A percentile compares a stretch with the other conserved stretches of the same genome.
These are phyloP conservation scores for Gossypium turneri DNA, from an alignment of 345 rosid genomes.

Conservation along the genomic window DNA sequence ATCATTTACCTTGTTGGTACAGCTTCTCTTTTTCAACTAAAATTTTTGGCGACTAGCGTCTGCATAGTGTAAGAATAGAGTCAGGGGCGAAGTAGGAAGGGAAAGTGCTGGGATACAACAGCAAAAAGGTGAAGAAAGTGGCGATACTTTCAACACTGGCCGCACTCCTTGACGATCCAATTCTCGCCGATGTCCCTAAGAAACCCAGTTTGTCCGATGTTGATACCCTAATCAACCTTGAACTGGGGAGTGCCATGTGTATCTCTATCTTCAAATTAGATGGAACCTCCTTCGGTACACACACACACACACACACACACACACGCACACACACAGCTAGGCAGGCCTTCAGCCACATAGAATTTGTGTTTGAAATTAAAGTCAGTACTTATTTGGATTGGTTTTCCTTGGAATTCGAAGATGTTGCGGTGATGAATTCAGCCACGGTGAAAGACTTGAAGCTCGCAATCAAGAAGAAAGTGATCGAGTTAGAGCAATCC, in stretches of 20 bases:
- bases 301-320: too few species aligned
- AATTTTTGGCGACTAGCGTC: background rate
- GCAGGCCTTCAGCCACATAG: constrained; percentile 36
- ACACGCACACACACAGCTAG: background rate
- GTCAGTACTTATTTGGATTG: constrained; percentile 1
- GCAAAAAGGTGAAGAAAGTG: constrained; percentile 52
- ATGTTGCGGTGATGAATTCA: too few species aligned
- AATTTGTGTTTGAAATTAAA: background rate
- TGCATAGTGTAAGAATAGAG: constrained; percentile 27
- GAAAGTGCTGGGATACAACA: constrained; percentile 41
- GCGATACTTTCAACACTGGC: constrained; percentile 59
- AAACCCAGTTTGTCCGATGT: constrained; percentile 62
- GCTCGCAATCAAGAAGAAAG: constrained; percentile 67
- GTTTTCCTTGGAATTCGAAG: background rate
- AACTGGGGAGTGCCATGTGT: constrained; percentile 89
- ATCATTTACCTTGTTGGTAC: too few species aligned
- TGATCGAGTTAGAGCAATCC: constrained; percentile 73
- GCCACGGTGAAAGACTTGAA: constrained; percentile 22
- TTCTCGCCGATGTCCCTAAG: constrained; percentile 76
- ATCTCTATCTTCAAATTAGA: constrained; percentile 71
- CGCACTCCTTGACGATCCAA: constrained; percentile 41
- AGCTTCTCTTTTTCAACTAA: too few species aligned
- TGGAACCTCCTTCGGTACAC: constrained; percentile 61
- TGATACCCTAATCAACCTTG: constrained; percentile 62
- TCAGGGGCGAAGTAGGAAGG: constrained; percentile 31